Evolutionary conservation across 108 stramenopile species (phyloP).

Genomic region (Cyclotella kingstonii): DNA sequence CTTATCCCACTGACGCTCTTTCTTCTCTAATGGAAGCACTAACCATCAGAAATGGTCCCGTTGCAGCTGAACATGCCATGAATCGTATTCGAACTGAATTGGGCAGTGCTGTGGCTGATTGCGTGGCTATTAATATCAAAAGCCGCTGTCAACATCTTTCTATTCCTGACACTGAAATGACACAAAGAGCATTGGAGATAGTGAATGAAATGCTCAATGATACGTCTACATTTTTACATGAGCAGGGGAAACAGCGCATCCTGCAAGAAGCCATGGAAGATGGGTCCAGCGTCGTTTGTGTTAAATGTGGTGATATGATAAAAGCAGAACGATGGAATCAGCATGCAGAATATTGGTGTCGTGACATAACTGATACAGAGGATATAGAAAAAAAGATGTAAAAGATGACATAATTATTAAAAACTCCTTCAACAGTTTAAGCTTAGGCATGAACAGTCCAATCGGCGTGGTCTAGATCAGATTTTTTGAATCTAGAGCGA

Average conservation of each 20-base stretch:
- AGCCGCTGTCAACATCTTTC: background rate
- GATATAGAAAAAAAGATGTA: conserved; percentile 4
- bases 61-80: conserved; percentile 34
- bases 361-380: conserved; percentile 11
- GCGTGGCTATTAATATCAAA: conserved; percentile 1
- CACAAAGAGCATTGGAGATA: conserved; percentile 32
- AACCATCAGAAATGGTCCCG: conserved; percentile 29
- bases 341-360: conserved; percentile 49
- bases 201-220: conserved; percentile 39
- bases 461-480: too few species aligned
- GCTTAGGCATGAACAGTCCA: too few species aligned
- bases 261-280: conserved; percentile 59
- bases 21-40: conserved; percentile 50
- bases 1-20: conserved; percentile 48
- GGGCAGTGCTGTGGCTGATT: conserved; percentile 42
- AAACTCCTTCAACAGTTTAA: too few species aligned
- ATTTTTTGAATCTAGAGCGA: too few species aligned
- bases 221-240: conserved; percentile 39
- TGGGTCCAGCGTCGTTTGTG: conserved; percentile 47
- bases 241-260: conserved; percentile 43
- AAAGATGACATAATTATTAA: background rate
- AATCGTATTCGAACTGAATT: conserved; percentile 43
- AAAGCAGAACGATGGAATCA: conserved; percentile 40
- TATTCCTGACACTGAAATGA: conserved; percentile 24
- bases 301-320: conserved; percentile 45